Evolutionary conservation across 139 green algal genomes (phyloP).

Genomic region (Microglena sp.): DNA sequence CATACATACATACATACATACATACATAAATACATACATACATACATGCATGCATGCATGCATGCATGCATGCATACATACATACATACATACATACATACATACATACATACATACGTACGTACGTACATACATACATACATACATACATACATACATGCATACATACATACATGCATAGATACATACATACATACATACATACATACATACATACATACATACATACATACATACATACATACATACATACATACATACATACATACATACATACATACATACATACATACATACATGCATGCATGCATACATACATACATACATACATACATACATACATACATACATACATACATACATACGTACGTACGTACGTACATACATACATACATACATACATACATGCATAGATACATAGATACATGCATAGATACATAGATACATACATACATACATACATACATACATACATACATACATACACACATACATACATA

Average conservation of each 20-base stretch:
- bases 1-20: not conserved
- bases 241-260: not conserved
- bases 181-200: not conserved
- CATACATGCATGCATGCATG: constrained; percentile 9
- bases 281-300: constrained; percentile 44
- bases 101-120: not conserved
- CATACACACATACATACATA: constrained; percentile 25
- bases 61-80: constrained; percentile 11
- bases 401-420: not conserved
- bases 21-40: constrained; percentile 9
- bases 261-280: constrained; percentile 33
- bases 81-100: not conserved
- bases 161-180: not conserved
- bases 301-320: constrained; percentile 61
- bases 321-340: not conserved
- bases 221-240: not conserved
- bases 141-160: not conserved
- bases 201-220: not conserved
- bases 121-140: not conserved
- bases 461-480: constrained; percentile 4
- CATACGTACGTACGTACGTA: not conserved
- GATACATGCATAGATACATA: not conserved
- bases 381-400: not conserved
- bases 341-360: constrained; percentile 5
- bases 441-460: not conserved